Conservation (phyloP, 1,284 basidiomycete species). For the Naganishia sp. region DNA sequence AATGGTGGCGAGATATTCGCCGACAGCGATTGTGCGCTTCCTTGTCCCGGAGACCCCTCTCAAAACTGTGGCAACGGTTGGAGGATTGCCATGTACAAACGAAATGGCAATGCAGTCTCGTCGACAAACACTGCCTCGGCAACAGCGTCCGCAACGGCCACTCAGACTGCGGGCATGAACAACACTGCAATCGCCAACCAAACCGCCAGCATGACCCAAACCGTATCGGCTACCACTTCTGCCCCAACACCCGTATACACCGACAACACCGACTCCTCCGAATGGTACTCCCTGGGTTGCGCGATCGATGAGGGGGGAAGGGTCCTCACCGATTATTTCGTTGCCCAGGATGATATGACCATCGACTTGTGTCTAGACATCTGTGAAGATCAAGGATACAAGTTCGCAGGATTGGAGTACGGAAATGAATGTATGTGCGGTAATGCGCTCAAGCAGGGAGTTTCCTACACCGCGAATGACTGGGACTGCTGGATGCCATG, state of each 20-base stretch:
- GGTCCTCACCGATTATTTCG: constrained; percentile 23
- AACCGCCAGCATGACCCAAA: constrained; percentile 24
- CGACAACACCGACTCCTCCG: constrained; percentile 36
- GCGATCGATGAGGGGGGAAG: constrained; percentile 39
- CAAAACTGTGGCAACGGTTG: constrained; percentile 45
- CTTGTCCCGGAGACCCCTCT: constrained; percentile 43
- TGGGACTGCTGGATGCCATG: constrained; percentile 45
- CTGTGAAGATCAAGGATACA: constrained; percentile 47
- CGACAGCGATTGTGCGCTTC: constrained; percentile 40
- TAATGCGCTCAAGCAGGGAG: constrained; percentile 34
- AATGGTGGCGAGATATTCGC: constrained; percentile 38
- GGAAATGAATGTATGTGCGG: constrained; percentile 51
- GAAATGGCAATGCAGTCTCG: constrained; percentile 33
- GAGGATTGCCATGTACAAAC: constrained; percentile 46
- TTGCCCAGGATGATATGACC: constrained; percentile 38
- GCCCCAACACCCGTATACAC: constrained; percentile 29
- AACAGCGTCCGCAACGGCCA: constrained; percentile 31
- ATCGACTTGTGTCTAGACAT: constrained; percentile 45
- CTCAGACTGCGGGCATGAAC: constrained; percentile 23
- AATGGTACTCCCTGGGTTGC: constrained; percentile 49
- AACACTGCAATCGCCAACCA: constrained; percentile 18
- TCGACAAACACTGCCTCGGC: constrained; percentile 32
- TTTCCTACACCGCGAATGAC: constrained; percentile 35
- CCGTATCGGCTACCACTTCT: constrained; percentile 36
- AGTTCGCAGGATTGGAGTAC: constrained; percentile 49